phyloP scores from a whole-genome alignment of 1,284 basidiomycete genomes.

The Trichosporon faecale region DNA sequence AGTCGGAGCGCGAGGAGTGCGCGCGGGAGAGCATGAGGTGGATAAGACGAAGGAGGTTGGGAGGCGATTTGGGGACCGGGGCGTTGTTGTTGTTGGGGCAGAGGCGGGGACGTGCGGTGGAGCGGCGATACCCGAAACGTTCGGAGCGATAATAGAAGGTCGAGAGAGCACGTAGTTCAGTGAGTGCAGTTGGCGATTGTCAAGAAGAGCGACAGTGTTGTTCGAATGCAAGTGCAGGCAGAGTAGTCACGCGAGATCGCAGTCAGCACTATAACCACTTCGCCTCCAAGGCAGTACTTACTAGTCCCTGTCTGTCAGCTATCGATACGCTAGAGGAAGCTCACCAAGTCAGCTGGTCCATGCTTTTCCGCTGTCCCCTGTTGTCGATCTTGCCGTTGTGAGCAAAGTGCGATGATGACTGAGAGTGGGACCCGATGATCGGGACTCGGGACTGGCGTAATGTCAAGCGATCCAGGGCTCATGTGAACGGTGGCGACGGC shows the following conservation, averaged over 20 bases:
- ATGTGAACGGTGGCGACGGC: background rate
- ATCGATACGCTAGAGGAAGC: background rate
- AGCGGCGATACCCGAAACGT: background rate
- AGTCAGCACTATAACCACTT: background rate
- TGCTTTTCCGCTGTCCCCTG: constrained; percentile 10
- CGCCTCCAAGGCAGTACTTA: constrained; percentile 17
- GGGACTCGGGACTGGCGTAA: background rate
- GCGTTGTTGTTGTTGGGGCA: background rate
- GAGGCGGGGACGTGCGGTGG: background rate
- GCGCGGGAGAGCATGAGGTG: background rate
- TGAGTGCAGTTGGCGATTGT: no score
- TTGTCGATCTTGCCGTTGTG: background rate
- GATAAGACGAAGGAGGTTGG: background rate
- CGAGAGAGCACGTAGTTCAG: no score
- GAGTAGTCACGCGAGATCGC: background rate
- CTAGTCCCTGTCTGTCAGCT: constrained; percentile 34
- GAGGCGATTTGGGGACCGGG: background rate
- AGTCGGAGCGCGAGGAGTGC: background rate
- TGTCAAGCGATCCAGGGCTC: background rate
- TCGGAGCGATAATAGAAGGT: no score
- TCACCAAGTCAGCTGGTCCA: constrained; percentile 32
- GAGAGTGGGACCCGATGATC: background rate
- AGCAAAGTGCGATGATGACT: background rate
- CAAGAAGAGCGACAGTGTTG: no score
- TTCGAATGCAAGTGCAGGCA: no score